Evolutionary conservation across 1,139 yeast species (phyloP).

Genomic region (Yamadazyma sp.): DNA sequence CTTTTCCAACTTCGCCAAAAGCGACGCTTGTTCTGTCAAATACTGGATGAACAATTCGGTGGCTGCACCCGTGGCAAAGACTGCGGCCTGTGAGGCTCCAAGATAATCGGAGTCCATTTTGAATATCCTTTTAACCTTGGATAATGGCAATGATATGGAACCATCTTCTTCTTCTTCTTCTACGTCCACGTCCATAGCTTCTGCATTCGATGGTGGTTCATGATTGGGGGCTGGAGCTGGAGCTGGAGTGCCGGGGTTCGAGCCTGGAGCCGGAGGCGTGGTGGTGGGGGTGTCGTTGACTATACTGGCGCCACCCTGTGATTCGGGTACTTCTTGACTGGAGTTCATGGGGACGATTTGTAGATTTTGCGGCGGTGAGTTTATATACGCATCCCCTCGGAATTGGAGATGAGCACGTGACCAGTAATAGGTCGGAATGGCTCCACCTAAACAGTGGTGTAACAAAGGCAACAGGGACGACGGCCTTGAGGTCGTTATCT

Average conservation of each 20-base stretch:
- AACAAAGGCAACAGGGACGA: too few species aligned
- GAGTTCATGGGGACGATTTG: background rate
- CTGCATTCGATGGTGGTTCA: conserved; percentile 6
- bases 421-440: background rate
- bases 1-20: conserved; percentile 66
- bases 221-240: conserved; percentile 7
- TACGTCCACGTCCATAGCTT: conserved; percentile 18
- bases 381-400: conserved; percentile 13
- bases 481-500: too few species aligned
- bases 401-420: background rate
- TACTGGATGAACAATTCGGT: conserved; percentile 83
- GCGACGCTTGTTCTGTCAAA: conserved; percentile 75
- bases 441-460: too few species aligned
- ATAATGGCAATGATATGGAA: conserved; percentile 57
- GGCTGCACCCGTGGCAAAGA: conserved; percentile 81
- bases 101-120: conserved; percentile 83
- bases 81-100: conserved; percentile 76
- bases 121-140: conserved; percentile 80
- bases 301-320: background rate
- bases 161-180: conserved; percentile 19
- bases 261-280: conserved; percentile 18
- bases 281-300: conserved; percentile 17
- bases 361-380: too few species aligned
- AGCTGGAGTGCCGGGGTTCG: conserved; percentile 8
- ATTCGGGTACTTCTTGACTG: background rate